Evolutionary conservation across 2,329 filamentous ascomycete species (phyloP).

Genomic region (Corniculantispora saksenae): DNA sequence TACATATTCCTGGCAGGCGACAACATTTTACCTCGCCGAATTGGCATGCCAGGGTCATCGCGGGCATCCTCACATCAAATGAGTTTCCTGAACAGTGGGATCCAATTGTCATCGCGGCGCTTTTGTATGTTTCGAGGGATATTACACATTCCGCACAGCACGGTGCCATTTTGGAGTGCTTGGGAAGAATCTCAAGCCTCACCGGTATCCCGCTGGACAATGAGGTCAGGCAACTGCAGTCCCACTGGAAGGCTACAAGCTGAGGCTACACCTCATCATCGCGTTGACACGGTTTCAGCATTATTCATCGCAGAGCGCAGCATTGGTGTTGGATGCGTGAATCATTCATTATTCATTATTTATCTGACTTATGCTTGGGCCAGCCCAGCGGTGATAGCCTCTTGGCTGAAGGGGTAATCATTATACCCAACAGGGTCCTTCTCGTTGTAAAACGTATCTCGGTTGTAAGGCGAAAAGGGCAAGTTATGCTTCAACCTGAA

Average conservation of each 20-base stretch:
- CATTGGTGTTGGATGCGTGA: not conserved
- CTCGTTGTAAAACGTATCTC: conserved; percentile 41
- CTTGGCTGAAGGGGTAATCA: conserved; percentile 32
- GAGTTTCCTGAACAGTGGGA: conserved; percentile 36
- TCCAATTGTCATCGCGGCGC: conserved; percentile 30
- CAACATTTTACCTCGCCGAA: conserved; percentile 23
- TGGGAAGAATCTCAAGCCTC: conserved; percentile 20
- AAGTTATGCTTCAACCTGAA: conserved; percentile 41
- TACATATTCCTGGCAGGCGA: conserved; percentile 19
- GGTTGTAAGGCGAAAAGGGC: conserved; percentile 38
- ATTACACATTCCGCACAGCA: conserved; percentile 33
- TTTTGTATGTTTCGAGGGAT: conserved; percentile 29
- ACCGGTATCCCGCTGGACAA: conserved; percentile 24
- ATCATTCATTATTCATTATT: not conserved
- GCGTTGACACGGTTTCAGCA: not conserved
- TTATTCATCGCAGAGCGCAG: not conserved
- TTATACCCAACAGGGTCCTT: conserved; percentile 30
- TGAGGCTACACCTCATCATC: not conserved
- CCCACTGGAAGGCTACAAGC: conserved; percentile 11
- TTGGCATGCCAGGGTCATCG: conserved; percentile 34
- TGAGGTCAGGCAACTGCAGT: conserved; percentile 19
- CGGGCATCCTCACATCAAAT: conserved; percentile 31
- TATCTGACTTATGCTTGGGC: not conserved
- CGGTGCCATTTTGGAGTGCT: conserved; percentile 24
- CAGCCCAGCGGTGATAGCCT: conserved; percentile 6